Base-by-base conservation (phyloP, 225 moss, liverwort and hornwort genomes). In the Marchantia paleacea region DNA sequence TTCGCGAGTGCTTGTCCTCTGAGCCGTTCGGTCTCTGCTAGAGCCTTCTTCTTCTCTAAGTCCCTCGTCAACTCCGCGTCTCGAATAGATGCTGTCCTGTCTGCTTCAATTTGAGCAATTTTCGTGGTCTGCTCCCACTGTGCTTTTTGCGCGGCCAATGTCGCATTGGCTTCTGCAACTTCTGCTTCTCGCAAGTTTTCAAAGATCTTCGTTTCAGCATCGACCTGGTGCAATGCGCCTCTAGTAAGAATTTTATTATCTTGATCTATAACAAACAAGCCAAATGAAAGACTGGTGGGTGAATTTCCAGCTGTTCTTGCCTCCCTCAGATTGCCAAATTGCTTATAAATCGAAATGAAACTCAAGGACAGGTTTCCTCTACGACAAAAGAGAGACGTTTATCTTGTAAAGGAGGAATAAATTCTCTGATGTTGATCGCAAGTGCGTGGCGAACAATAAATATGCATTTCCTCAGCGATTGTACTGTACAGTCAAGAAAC, bases 81-180 rank as follows among this genome's bases (percentile, higher is more conserved):
- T 12, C 89, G 82, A 28, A 91, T 89, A 15, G 78, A 67, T n/a
- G 87, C 84, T 11, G 75, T 73, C 69, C 79, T 76, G 0, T 10
- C 64, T 0, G 89, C 85, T 72, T 91, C 76, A 12, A 91, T 85
- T 28, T 91, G 83, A 0, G 89, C 89, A 10, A 87, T 85, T 70
- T 64, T 87, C 0, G 87, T 85, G 57, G 79, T 68, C 54, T 86
- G 84, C 57, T 66, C 25, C 89, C 83, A 86, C 48, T 75, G 72
- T 5, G 90, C 85, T 75, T 91, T 87, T 84, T 78, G 78, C 22
- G 50, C 78, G 0, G 85, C 85, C 4, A 91, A 66, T 0, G 82
- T 63, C 1, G 91, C 87, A 52, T 91, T 81, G 8, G 91, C 87
- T 52, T 86, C 49, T 16, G 89, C 85, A 0, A 91, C 76, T 55